Conservation (phyloP, 2,329 filamentous ascomycete species). For the Pyricularia grisea region DNA sequence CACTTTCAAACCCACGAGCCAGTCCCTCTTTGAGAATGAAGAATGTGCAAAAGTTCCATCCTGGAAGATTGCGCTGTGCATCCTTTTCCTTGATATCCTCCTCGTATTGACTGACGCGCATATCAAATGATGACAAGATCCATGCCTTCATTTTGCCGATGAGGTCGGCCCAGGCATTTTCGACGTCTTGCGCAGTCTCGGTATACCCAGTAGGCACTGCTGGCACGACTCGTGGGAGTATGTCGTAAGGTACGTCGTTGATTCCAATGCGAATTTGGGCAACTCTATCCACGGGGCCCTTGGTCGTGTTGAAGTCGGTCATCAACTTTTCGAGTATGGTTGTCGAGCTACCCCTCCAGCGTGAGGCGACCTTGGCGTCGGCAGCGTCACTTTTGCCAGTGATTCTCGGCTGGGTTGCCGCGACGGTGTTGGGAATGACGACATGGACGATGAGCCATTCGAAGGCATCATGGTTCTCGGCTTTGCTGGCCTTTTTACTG, state of each 20-base stretch:
- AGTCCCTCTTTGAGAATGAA: constrained; percentile 96
- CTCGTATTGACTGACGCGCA: constrained; percentile 87
- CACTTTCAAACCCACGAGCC: constrained; percentile 88
- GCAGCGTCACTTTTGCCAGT: constrained; percentile 38
- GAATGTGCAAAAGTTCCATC: constrained; percentile 99
- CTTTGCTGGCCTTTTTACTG: constrained; percentile 51
- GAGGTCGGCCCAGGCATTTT: constrained; percentile 75
- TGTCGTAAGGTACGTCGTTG: constrained; percentile 58
- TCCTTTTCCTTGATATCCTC: constrained; percentile 96
- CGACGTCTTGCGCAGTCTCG: constrained; percentile 68
- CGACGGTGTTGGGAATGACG: constrained; percentile 75
- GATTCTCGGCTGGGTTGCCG: constrained; percentile 66
- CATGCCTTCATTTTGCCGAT: constrained; percentile 78
- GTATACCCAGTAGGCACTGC: constrained; percentile 54
- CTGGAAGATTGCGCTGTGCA: constrained; percentile 73
- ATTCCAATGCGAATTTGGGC: constrained; percentile 75
- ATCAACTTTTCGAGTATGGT: constrained; percentile 81
- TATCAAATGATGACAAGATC: constrained; percentile 84
- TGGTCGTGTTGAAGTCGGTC: constrained; percentile 80
- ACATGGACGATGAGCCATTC: constrained; percentile 95
- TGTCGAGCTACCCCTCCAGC: constrained; percentile 40
- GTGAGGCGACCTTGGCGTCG: constrained; percentile 33
- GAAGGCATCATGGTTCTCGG: constrained; percentile 92
- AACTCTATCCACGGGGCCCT: constrained; percentile 65
- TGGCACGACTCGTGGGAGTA: constrained; percentile 52